These are phyloP conservation scores for Symbiodinium natans DNA, from an alignment of 73 alveolate genomes.

Conservation along the genomic window DNA sequence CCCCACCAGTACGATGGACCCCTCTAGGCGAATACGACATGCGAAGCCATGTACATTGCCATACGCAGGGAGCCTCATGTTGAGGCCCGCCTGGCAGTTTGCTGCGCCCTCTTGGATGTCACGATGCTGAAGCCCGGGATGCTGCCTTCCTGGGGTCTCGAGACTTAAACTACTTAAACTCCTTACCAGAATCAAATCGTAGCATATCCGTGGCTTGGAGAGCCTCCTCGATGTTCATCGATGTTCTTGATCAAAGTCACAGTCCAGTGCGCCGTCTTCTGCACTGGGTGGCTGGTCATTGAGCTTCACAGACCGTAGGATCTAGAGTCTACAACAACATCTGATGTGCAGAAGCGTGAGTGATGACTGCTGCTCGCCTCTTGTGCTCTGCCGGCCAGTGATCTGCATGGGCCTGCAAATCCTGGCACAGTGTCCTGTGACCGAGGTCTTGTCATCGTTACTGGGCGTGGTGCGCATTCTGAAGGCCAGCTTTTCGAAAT, in stretches of 20 bases:
- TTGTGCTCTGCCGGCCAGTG: too few relatives aligned
- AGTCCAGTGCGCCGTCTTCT: background rate
- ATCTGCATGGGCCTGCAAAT: too few relatives aligned
- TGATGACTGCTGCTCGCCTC: too few relatives aligned
- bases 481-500: background rate
- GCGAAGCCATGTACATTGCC: background rate
- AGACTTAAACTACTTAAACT: too few relatives aligned
- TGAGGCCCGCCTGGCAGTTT: slow-evolving; percentile 84
- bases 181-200: too few relatives aligned
- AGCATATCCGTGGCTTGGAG: too few relatives aligned
- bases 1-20: background rate
- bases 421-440: background rate
- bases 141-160: slow-evolving; percentile 26
- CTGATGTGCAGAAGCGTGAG: too few relatives aligned
- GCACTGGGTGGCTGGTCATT: background rate
- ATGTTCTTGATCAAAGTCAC: background rate
- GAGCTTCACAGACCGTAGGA: background rate
- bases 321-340: too few relatives aligned
- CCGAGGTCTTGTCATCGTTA: slow-evolving; percentile 36
- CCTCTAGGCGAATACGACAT: background rate
- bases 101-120: slow-evolving; percentile 55
- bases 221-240: too few relatives aligned
- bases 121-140: background rate
- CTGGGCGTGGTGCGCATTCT: slow-evolving; percentile 57
- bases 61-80: background rate